These are phyloP conservation scores for Fonsecaea monophora DNA, from an alignment of 2,329 filamentous ascomycete genomes.

Conservation along the genomic window DNA sequence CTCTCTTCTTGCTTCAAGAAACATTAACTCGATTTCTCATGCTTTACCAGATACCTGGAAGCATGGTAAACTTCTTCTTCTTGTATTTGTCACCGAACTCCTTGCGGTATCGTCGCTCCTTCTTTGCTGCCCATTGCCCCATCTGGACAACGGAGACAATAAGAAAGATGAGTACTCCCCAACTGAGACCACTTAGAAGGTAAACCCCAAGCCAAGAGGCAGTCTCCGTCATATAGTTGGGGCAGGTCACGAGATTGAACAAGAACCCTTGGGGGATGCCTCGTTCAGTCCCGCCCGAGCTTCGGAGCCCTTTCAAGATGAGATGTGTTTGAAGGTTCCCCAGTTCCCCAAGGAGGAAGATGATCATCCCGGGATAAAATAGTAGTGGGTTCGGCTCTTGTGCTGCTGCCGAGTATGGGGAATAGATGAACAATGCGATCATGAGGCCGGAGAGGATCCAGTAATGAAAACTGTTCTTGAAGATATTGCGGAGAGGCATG, in stretches of 20 bases:
- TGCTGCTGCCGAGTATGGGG: constrained; percentile 72
- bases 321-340: constrained; percentile 81
- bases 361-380: constrained; percentile 70
- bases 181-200: constrained; percentile 75
- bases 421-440: constrained; percentile 84
- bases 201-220: constrained; percentile 85
- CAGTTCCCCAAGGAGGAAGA: constrained; percentile 80
- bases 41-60: constrained; percentile 71
- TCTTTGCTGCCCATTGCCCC: constrained; percentile 86
- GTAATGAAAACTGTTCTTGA: constrained; percentile 96
- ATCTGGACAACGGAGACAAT: constrained; percentile 77
- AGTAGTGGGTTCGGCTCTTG: constrained; percentile 58
- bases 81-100: constrained; percentile 94
- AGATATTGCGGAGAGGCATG: constrained; percentile 88
- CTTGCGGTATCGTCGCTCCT: constrained; percentile 86
- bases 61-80: constrained; percentile 85
- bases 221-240: constrained; percentile 95
- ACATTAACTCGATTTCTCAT: not conserved
- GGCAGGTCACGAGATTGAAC: constrained; percentile 87
- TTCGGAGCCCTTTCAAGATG: constrained; percentile 77
- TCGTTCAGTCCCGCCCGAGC: constrained; percentile 79
- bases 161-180: constrained; percentile 78
- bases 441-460: constrained; percentile 83
- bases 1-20: not conserved
- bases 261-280: constrained; percentile 87